A percentile compares a stretch with the other conserved stretches of the same genome.
Evolutionary conservation across 495 filamentous ascomycete genomes (phyloP).

Genomic region (Aspergillus baeticus): DNA sequence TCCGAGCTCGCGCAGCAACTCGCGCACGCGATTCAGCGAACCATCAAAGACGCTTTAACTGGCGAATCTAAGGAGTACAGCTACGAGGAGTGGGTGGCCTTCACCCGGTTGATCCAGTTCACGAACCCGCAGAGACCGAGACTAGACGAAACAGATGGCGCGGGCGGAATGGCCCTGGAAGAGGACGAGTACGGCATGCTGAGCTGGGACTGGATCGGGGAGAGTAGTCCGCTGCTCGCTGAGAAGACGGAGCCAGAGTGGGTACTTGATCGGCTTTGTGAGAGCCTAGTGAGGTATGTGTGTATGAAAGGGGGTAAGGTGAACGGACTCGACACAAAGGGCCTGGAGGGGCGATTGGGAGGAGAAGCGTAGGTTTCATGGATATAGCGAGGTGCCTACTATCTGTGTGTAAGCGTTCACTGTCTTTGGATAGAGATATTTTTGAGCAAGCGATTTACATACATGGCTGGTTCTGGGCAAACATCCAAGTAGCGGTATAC

Average conservation of each 20-base stretch:
- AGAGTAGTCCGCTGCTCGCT: constrained; percentile 59
- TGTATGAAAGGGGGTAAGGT: too few relatives aligned
- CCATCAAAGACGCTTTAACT: constrained; percentile 44
- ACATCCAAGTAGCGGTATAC: too few relatives aligned
- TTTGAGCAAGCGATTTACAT: too few relatives aligned
- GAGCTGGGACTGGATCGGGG: constrained; percentile 70
- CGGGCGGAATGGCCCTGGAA: constrained; percentile 25
- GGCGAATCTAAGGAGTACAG: constrained; percentile 46
- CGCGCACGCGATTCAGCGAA: constrained; percentile 51
- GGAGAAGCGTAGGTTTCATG: too few relatives aligned
- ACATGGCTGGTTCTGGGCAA: too few relatives aligned
- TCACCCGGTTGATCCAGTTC: constrained; percentile 59
- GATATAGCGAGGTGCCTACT: too few relatives aligned
- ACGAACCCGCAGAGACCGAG: constrained; percentile 32
- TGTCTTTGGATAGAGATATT: too few relatives aligned
- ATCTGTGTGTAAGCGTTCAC: too few relatives aligned
- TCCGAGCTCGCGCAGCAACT: constrained; percentile 50
- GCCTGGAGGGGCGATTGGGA: too few relatives aligned
- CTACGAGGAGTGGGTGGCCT: constrained; percentile 67
- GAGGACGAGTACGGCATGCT: constrained; percentile 57
- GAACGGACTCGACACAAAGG: too few relatives aligned
- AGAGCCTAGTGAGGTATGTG: constrained; percentile 57
- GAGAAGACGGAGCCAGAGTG: constrained; percentile 58
- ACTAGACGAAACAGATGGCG: too few relatives aligned
- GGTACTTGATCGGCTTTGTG: constrained; percentile 58